Percentiles rank a stretch among this genome's conserved stretches.
Conservation (phyloP, 257 asterid species). For the Solanum rostratum region DNA sequence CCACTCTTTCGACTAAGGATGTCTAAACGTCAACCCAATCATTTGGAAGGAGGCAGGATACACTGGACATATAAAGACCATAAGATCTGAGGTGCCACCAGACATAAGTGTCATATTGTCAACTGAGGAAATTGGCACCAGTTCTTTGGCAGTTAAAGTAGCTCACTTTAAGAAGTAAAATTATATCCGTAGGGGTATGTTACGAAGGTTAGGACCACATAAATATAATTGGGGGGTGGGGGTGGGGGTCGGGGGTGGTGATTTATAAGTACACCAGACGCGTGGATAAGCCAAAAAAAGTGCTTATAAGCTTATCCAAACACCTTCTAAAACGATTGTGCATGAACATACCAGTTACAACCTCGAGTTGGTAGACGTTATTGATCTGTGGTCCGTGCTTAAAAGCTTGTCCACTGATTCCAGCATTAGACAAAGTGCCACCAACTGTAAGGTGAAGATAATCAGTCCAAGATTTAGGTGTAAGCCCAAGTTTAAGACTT, state of each 20-base stretch:
- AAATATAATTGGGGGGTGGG: no score
- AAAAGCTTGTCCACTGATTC: constrained; percentile 93
- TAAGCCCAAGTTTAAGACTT: constrained; percentile 56
- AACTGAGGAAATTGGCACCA: no score
- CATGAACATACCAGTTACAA: constrained; percentile 57
- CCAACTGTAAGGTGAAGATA: constrained; percentile 89
- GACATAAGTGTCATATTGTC: no score
- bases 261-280: background rate
- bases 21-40: background rate
- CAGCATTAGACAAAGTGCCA: constrained; percentile 85
- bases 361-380: constrained; percentile 77
- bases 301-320: background rate
- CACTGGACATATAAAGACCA: background rate
- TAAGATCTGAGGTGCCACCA: no score
- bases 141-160: no score
- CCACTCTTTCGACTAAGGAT: background rate
- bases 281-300: background rate
- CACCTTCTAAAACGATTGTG: background rate
- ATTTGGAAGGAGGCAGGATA: background rate
- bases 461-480: constrained; percentile 94
- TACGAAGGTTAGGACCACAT: no score
- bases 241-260: no score
- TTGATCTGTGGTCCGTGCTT: constrained; percentile 81
- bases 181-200: no score
- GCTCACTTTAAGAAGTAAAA: no score